Base-by-base conservation (phyloP, 2,329 filamentous ascomycete genomes). In the Aspergillus calidoustus region DNA sequence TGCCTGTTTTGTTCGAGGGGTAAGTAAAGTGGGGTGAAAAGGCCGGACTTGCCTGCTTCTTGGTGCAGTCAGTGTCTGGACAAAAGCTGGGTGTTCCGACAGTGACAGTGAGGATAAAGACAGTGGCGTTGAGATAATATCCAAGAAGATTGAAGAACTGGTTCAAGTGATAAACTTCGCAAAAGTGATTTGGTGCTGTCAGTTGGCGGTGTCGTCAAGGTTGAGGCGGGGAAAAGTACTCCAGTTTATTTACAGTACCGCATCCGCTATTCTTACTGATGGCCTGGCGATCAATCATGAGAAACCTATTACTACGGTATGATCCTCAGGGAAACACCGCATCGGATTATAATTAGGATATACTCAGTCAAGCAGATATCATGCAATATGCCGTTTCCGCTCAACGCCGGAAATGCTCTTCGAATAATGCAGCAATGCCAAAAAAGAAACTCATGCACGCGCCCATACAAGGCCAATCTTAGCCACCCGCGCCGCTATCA, bases 401-500 rank as follows among this genome's bases (percentile, higher is more conserved):
- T 15, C 11, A 15, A 50, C 48, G n/a, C 48, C 48, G n/a, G 15
- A 7, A 30, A 50, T 50, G 34, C 34, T 38, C 34, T 38, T 38
- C 13, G 19, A 11, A 11, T 38, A 9, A 38, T 38, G 34, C 31
- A 11, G 31, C 31, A 9, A 9, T 38, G 31, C 7, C 43, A n/a
- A 8, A 23, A 30, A 2, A 17, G 6, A 25, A 9, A 11, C 50
- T 72, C 64, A 79, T 28, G 75, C 76, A 53, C 74, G 76, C 9
- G 66, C 70, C 68, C 76, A 68, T 44, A 67, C 72, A 64, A 73
- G 70, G 7, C 77, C 78, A 46, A 75, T 70, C 59, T 77, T 79
- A 6, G 71, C 72, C 48, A 79, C 65, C 59, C 82, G 76, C 7
- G 81, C 77, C 17, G 71, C 75, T 19, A 78, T 54, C 64, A 85